Base-by-base conservation (phyloP, 495 filamentous ascomycete species). In the Penicillium salamii region DNA sequence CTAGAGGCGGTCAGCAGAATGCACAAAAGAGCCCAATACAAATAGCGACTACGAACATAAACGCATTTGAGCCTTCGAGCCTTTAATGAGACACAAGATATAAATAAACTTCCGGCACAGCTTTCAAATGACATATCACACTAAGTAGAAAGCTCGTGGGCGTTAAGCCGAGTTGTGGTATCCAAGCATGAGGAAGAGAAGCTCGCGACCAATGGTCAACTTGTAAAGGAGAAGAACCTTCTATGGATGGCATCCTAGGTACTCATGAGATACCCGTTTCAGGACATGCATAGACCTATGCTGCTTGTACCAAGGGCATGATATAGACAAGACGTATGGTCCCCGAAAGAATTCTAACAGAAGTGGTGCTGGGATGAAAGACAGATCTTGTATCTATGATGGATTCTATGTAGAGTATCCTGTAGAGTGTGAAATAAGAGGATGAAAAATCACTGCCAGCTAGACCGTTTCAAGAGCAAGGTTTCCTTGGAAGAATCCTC, bases 261-360 rank as follows among this genome's bases (percentile, higher is more conserved):
- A 14, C 49, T 52, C 45, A 49, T 61, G 34, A 43, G 50, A 54
- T 34, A 53, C 49, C 50, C 35, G 35, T 61, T 46, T 61, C 51
- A 48, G 53, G 46, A 52, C 20, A 42, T 49, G 42, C 38, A 46
- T 43, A 42, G 47, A 15, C 46, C 49, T 41, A 37, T 44, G 17
- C 31, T 7, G 40, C 40, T 42, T 42, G 24, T 29, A 31, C 28
- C 31, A 42, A 47, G 33, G 38, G 44, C 23, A 21, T 38, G 19
- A 19, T 47, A 34, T 3, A 47, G 44, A 47, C 11, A 47, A 47
- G 44, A 47, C 12, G 11, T 38, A 19, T 47, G 8, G 17, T 8
- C 13, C 32, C 44, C 8, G 21, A 47, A 33, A 47, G 44, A 24
- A 28, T 26, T 28, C 32, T 47, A 47, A 47, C 19, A 47, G 44